Evolutionary conservation across 768 basidiomycete species (phyloP).

Genomic region (Lepiota venenata): DNA sequence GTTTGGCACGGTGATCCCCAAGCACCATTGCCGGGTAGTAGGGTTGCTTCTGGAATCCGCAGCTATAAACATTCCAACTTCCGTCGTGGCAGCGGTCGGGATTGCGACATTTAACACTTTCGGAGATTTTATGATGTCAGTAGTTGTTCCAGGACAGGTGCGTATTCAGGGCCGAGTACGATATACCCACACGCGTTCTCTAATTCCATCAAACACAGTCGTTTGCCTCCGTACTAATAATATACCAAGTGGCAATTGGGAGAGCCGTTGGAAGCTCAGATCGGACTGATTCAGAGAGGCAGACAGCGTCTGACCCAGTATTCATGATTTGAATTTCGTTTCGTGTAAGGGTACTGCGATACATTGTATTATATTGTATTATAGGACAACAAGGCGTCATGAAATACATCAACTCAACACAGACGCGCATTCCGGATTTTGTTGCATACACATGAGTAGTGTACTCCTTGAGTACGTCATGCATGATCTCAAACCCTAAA

Average conservation of each 20-base stretch:
- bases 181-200: background rate
- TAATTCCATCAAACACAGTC: background rate
- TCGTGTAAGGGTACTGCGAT: too few species aligned
- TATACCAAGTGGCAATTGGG: background rate
- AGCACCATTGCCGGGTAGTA: background rate
- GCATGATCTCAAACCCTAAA: too few species aligned
- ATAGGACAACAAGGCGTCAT: too few species aligned
- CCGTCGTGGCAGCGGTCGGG: background rate
- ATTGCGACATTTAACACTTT: background rate
- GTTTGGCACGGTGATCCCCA: background rate
- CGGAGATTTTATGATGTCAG: slow-evolving; percentile 2
- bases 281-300: background rate
- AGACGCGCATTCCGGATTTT: too few species aligned
- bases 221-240: background rate
- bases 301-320: background rate
- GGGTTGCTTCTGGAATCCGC: slow-evolving; percentile 3
- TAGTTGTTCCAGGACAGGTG: background rate
- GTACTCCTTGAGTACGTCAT: too few species aligned
- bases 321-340: background rate
- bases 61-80: slow-evolving; percentile 1
- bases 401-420: too few species aligned
- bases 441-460: too few species aligned
- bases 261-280: background rate
- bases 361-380: too few species aligned
- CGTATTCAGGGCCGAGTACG: background rate